Conservation (phyloP, 768 basidiomycete genomes). For the Auriscalpium vulgare region DNA sequence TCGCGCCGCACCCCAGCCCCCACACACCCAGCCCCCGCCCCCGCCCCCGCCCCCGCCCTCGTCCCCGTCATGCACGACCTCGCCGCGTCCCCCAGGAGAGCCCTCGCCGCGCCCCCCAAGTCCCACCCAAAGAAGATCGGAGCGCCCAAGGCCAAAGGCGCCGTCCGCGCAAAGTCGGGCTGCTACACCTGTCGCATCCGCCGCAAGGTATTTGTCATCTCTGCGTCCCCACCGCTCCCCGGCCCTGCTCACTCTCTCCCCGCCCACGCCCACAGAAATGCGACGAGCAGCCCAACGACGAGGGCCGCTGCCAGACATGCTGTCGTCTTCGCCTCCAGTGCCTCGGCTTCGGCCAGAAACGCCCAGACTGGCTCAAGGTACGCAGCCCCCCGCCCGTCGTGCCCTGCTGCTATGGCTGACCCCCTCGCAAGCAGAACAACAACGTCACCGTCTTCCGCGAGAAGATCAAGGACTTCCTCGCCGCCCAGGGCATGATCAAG, state of each 20-base stretch:
- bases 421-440: slow-evolving; percentile 47
- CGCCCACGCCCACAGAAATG: slow-evolving; percentile 53
- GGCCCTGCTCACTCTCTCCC: too few relatives aligned
- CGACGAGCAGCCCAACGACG: slow-evolving; percentile 59
- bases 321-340: slow-evolving; percentile 76
- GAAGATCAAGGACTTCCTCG: slow-evolving; percentile 72
- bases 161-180: slow-evolving; percentile 78
- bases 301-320: slow-evolving; percentile 68
- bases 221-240: slow-evolving; percentile 10
- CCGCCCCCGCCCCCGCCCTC: slow-evolving; percentile 15
- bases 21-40: slow-evolving; percentile 28
- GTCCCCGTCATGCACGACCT: slow-evolving; percentile 25
- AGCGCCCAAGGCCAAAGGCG: slow-evolving; percentile 70
- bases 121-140: slow-evolving; percentile 36
- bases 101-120: slow-evolving; percentile 25
- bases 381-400: slow-evolving; percentile 19
- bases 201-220: slow-evolving; percentile 52
- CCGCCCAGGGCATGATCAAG: slow-evolving; percentile 84
- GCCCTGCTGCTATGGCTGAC: not conserved
- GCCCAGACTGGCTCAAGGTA: slow-evolving; percentile 81
- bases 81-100: slow-evolving; percentile 24
- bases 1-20: slow-evolving; percentile 24
- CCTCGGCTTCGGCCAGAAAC: slow-evolving; percentile 78
- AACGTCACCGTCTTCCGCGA: slow-evolving; percentile 64
- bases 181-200: slow-evolving; percentile 86